Evolutionary conservation across 2,329 filamentous ascomycete species (phyloP), one percentile per base, ranked within the genome.

Genomic region (Curvularia sp.): DNA sequence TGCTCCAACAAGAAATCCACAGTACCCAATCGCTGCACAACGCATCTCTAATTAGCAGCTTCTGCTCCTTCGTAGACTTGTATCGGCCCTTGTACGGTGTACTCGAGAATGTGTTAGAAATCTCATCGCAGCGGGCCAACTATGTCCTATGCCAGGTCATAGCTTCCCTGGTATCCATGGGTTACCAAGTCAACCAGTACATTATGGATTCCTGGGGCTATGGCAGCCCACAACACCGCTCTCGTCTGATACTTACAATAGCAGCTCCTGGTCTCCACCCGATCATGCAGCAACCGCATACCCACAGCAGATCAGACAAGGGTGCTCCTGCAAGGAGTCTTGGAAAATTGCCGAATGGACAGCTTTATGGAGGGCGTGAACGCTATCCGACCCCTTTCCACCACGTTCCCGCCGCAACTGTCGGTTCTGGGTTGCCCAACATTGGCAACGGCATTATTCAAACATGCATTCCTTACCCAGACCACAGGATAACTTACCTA

Each of bases 141-240:
- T 90, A 91, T 57, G 85, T 91, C 0, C 87, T 93, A 50, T 87
- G 87, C 1, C 90, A 93, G 64, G 79, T 95, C 0, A 80, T 95
- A 9, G 90, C 89, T 61, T 83, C 87, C 0, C 77, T 95, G 0
- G 88, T 94, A 0, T 89, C 88, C 0, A 80, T 95, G 61, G 91
- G 91, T 0, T 96, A 95, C 64, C 91, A 96, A 69, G 80, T 87
- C 0, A 85, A 89, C 39, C 83, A 91, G 36, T 86, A 87, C 55
- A 80, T 89, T 0, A 79, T 91, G 19, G 90, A 93, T 63, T 84
- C 90, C 0, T 92, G 89, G 81, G 85, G 84, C 0, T 86, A 84
- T 61, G 89, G 90, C 1, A 86, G 87, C 2, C 79, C 86, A 0
- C 91, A 95, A 69, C 79, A 77, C 3, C 84, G 92, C 4, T 84